Evolutionary conservation across 2,329 filamentous ascomycete species (phyloP), one percentile per base, ranked within the genome.

Genomic region (Ceratocystis ficicola): DNA sequence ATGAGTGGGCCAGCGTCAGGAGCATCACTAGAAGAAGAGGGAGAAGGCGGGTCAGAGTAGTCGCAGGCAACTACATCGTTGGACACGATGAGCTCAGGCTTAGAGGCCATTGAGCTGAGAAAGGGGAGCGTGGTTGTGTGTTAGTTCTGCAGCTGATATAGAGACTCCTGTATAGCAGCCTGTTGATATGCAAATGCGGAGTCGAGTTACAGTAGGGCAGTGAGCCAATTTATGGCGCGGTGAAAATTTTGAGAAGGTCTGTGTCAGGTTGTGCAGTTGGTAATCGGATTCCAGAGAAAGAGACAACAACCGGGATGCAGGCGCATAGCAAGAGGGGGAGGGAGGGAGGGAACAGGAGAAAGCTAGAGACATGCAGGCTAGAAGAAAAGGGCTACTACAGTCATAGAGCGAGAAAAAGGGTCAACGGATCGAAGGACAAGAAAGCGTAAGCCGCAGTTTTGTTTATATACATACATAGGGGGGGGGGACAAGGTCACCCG

Each of bases 1-100:
- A 80, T 80, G 72, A 75, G 77, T 65, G 77, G 80, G n/a, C 76
- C 76, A 20, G 72, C 71, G 10, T 76, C 76, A 6, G 65, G n/a
- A 17, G 52, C 48, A 3, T 66, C 75, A 4, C 74, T 73, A 12
- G 74, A 73, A 15, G 65, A 67, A 15, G 62, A 44, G 17, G 66
- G 66, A 10, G 66, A 48, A 5, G 65, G 61, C 6, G 64, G 55
- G 12, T 44, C 44, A 28, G 44, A 61, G 55, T 60, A 68, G 48
- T 72, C 71, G 25, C 71, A 72, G 22, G 64, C 66, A 7, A 70
- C 69, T 20, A 70, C 69, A 17, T 66, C 69, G 17, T 73, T 76
- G 48, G 81, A 80, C 50, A 81, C 78, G 22, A 83, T 81, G 10
- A 64, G 28, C 61, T 68, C 64, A 25, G 63, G 64, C 20, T 68